Percentiles rank a stretch among this genome's conserved stretches.
These are phyloP conservation scores for Diaporthe ilicicola DNA, from an alignment of 2,329 filamentous ascomycete genomes.

Conservation along the genomic window DNA sequence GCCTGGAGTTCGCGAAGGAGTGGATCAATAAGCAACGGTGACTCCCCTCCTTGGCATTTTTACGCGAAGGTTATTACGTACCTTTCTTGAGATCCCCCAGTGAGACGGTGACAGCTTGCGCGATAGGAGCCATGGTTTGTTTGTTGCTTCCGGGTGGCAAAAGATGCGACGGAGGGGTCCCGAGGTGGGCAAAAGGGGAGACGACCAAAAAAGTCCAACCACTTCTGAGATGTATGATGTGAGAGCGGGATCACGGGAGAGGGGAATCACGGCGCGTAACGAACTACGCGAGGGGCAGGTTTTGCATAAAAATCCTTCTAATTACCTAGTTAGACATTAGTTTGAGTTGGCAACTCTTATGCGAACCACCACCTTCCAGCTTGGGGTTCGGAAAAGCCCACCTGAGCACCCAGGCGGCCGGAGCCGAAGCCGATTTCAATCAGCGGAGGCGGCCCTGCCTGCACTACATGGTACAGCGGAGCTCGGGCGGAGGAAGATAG, in stretches of 20 bases:
- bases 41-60: constrained; percentile 34
- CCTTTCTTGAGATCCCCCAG: constrained; percentile 68
- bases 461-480: not conserved
- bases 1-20: constrained; percentile 52
- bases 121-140: constrained; percentile 53
- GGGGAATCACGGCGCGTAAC: not conserved
- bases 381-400: constrained; percentile 13
- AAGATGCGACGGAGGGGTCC: not conserved
- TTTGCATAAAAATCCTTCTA: not conserved
- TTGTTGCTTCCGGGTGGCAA: constrained; percentile 13
- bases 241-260: no score
- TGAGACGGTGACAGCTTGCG: constrained; percentile 68
- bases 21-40: constrained; percentile 18
- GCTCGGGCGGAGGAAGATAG: not conserved
- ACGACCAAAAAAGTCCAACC: not conserved
- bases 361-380: constrained; percentile 16
- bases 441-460: constrained; percentile 14
- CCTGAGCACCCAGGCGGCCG: constrained; percentile 17
- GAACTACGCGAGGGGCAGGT: constrained; percentile 6
- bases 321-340: constrained; percentile 7
- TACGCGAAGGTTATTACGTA: constrained; percentile 39
- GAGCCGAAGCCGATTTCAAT: constrained; percentile 14
- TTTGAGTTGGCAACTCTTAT: constrained; percentile 3
- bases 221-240: not conserved
- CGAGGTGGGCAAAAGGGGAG: not conserved